These are phyloP conservation scores for Paecilomyces fulvus DNA, from an alignment of 2,329 filamentous ascomycete species.

Conservation along the genomic window DNA sequence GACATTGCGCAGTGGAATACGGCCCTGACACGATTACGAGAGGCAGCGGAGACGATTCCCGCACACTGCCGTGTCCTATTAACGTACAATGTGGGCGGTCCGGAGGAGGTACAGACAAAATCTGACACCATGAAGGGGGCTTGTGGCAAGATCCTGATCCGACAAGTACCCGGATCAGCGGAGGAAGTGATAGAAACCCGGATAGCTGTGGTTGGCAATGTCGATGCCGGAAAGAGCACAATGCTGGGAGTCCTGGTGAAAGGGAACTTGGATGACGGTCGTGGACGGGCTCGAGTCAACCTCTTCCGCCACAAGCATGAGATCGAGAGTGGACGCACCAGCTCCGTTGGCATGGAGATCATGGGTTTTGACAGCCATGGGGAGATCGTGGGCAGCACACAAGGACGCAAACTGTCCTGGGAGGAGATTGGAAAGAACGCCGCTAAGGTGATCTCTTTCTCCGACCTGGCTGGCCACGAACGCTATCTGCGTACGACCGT, in stretches of 20 bases:
- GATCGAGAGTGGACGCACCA: conserved; percentile 88
- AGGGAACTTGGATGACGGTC: conserved; percentile 86
- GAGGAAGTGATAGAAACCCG: conserved; percentile 92
- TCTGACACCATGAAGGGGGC: conserved; percentile 62
- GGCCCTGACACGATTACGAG: conserved; percentile 58
- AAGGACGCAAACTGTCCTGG: conserved; percentile 85
- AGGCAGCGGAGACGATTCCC: conserved; percentile 54
- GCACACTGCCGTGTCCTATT: conserved; percentile 76
- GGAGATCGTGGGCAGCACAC: conserved; percentile 71
- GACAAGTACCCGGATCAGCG: conserved; percentile 61
- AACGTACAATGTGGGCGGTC: conserved; percentile 81
- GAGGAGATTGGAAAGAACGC: conserved; percentile 94
- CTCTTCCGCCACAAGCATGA: conserved; percentile 98
- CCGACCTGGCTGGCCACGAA: conserved; percentile 91
- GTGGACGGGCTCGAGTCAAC: conserved; percentile 88
- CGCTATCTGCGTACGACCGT: conserved; percentile 92
- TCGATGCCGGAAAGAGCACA: conserved; percentile 95
- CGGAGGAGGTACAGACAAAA: conserved; percentile 59
- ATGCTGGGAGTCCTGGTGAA: conserved; percentile 94
- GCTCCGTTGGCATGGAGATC: conserved; percentile 97
- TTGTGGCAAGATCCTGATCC: conserved; percentile 78
- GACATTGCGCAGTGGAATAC: conserved; percentile 64
- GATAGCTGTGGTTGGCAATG: conserved; percentile 95
- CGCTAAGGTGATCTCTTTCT: conserved; percentile 93
- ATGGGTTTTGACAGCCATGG: conserved; percentile 91